Conservation (phyloP, 352 stramenopile species). For the Thraustotheca clavata region DNA sequence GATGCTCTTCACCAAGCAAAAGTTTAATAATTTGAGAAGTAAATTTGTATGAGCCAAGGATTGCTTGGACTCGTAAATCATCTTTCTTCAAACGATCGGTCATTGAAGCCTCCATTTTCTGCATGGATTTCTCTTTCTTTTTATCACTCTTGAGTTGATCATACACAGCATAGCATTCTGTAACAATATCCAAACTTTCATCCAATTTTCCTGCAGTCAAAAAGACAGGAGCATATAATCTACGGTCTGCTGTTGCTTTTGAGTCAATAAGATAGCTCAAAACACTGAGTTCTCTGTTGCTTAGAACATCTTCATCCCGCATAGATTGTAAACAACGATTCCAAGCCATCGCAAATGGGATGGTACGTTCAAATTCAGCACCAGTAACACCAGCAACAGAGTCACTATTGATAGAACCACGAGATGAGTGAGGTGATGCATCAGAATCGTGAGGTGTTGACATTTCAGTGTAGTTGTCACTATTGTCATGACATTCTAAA, state of each 20-base stretch:
- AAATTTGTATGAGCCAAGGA: constrained; percentile 82
- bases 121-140: constrained; percentile 79
- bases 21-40: constrained; percentile 70
- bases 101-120: constrained; percentile 85
- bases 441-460: not conserved
- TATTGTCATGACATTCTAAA: not conserved
- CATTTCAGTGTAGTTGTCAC: constrained; percentile 3
- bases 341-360: constrained; percentile 85
- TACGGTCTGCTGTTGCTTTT: constrained; percentile 62
- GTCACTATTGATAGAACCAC: constrained; percentile 34
- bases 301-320: constrained; percentile 77
- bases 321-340: constrained; percentile 68
- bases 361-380: constrained; percentile 77
- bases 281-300: constrained; percentile 73
- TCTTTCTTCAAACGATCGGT: constrained; percentile 77
- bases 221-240: constrained; percentile 75
- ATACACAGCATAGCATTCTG: constrained; percentile 65
- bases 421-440: constrained; percentile 21
- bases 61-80: constrained; percentile 65
- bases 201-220: constrained; percentile 77
- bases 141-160: constrained; percentile 78
- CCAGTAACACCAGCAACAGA: constrained; percentile 69
- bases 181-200: constrained; percentile 77
- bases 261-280: constrained; percentile 82
- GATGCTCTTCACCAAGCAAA: constrained; percentile 73